phyloP scores from a whole-genome alignment of 768 basidiomycete species.

The Pleurotus giganteus region DNA sequence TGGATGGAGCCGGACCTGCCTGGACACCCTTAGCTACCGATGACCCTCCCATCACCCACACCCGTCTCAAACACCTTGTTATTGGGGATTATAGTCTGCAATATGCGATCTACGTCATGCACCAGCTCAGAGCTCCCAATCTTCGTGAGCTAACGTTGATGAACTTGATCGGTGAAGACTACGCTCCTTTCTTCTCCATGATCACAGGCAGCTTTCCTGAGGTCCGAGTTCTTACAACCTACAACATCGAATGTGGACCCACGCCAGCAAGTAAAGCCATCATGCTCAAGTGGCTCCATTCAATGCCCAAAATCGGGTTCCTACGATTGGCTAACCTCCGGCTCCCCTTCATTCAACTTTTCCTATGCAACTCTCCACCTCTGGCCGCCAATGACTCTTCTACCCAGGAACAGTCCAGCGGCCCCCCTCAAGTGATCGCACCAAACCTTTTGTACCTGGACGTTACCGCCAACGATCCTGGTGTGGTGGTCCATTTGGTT shows the following conservation, averaged over 20 bases:
- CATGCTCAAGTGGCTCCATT: slow-evolving; percentile 51
- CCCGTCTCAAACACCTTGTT: slow-evolving; percentile 47
- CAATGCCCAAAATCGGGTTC: slow-evolving; percentile 55
- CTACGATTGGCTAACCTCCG: slow-evolving; percentile 47
- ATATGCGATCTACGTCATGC: slow-evolving; percentile 46
- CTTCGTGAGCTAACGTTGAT: slow-evolving; percentile 58
- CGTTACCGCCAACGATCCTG: slow-evolving; percentile 34
- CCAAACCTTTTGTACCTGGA: slow-evolving; percentile 48
- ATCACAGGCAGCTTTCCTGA: slow-evolving; percentile 50
- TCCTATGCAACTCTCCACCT: slow-evolving; percentile 33
- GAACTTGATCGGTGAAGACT: slow-evolving; percentile 50
- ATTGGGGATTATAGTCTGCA: slow-evolving; percentile 53
- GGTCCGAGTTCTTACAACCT: slow-evolving; percentile 54
- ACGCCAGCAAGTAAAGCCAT: slow-evolving; percentile 20
- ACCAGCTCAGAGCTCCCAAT: slow-evolving; percentile 54
- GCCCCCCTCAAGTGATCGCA: slow-evolving; percentile 27
- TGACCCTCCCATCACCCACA: slow-evolving; percentile 43
- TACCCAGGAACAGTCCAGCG: background rate
- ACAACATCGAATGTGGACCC: slow-evolving; percentile 36
- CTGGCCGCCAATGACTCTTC: slow-evolving; percentile 19
- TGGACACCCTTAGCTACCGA: slow-evolving; percentile 20
- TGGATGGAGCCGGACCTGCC: slow-evolving; percentile 64
- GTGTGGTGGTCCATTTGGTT: slow-evolving; percentile 33
- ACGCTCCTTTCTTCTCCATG: slow-evolving; percentile 41
- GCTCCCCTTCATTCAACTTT: slow-evolving; percentile 41